Evolutionary conservation across 1,139 yeast species (phyloP).

Genomic region (Saccharomyces pastorianus): DNA sequence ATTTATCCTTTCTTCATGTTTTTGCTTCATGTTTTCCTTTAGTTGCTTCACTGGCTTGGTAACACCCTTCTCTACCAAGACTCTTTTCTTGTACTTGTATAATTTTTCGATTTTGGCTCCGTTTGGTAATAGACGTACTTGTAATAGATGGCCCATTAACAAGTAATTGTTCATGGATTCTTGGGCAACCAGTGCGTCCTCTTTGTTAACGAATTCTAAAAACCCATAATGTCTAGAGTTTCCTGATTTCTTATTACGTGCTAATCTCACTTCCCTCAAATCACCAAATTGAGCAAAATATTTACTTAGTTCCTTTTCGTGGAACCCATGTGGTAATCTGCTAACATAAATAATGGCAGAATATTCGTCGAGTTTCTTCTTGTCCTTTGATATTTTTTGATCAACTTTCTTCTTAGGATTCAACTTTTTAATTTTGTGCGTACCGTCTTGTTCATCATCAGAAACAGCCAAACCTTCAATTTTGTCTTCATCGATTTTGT

Average conservation of each 20-base stretch:
- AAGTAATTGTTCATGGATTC: constrained; percentile 95
- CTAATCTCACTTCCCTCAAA: constrained; percentile 64
- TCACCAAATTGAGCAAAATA: constrained; percentile 89
- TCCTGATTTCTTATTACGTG: constrained; percentile 87
- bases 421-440: constrained; percentile 28
- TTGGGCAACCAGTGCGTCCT: constrained; percentile 80
- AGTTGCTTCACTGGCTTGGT: constrained; percentile 35
- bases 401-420: constrained; percentile 21
- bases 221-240: constrained; percentile 89
- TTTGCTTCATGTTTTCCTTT: constrained; percentile 27
- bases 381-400: neutral
- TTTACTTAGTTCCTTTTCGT: constrained; percentile 63
- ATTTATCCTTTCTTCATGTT: constrained; percentile 31
- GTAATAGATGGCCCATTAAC: constrained; percentile 75
- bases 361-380: constrained; percentile 17
- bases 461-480: constrained; percentile 33
- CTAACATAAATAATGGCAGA: constrained; percentile 80
- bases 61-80: constrained; percentile 22
- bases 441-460: constrained; percentile 28
- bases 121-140: constrained; percentile 46
- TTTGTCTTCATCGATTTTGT: constrained; percentile 17
- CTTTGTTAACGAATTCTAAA: constrained; percentile 65
- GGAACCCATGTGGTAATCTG: constrained; percentile 86
- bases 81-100: constrained; percentile 48
- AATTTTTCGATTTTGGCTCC: constrained; percentile 52